phyloP scores from a whole-genome alignment of 2,329 filamentous ascomycete genomes.

The Phyllosticta citrichinensis region DNA sequence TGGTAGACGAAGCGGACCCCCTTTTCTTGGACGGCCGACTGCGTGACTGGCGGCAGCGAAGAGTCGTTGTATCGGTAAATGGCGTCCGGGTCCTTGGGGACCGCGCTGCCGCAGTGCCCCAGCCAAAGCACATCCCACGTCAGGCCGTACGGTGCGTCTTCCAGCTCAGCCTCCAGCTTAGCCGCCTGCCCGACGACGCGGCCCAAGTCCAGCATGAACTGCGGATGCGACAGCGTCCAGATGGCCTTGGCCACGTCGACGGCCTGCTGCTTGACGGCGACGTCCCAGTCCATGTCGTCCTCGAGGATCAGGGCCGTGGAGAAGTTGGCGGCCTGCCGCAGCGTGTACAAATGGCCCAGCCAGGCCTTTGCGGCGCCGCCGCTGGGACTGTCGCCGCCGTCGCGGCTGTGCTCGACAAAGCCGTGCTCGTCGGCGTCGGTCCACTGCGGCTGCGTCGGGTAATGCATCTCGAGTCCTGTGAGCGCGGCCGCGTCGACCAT shows the following conservation, averaged over 20 bases:
- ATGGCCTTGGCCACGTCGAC: slow-evolving; percentile 13
- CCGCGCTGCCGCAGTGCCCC: slow-evolving; percentile 22
- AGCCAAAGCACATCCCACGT: slow-evolving; percentile 28
- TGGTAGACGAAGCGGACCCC: not conserved
- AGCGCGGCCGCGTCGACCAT: slow-evolving; percentile 4
- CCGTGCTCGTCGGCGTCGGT: not conserved
- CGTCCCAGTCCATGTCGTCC: slow-evolving; percentile 16
- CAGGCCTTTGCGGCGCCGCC: not conserved
- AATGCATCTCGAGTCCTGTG: slow-evolving; percentile 5
- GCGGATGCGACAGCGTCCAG: slow-evolving; percentile 5
- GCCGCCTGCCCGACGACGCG: not conserved
- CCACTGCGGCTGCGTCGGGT: not conserved
- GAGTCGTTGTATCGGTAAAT: slow-evolving; percentile 8
- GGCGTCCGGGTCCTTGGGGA: not conserved
- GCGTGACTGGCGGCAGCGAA: slow-evolving; percentile 1
- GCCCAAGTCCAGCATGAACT: not conserved
- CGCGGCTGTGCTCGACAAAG: not conserved
- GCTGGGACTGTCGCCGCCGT: not conserved
- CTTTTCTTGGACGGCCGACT: not conserved
- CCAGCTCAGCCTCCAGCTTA: not conserved
- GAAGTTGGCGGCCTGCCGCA: not conserved
- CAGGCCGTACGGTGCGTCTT: slow-evolving; percentile 19
- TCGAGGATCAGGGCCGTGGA: slow-evolving; percentile 14
- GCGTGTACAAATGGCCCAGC: slow-evolving; percentile 9
- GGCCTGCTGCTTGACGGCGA: slow-evolving; percentile 13